Evolutionary conservation across 345 rosid genomes (phyloP), one percentile per base, ranked within the genome.

Genomic region (Nephelium lappaceum): DNA sequence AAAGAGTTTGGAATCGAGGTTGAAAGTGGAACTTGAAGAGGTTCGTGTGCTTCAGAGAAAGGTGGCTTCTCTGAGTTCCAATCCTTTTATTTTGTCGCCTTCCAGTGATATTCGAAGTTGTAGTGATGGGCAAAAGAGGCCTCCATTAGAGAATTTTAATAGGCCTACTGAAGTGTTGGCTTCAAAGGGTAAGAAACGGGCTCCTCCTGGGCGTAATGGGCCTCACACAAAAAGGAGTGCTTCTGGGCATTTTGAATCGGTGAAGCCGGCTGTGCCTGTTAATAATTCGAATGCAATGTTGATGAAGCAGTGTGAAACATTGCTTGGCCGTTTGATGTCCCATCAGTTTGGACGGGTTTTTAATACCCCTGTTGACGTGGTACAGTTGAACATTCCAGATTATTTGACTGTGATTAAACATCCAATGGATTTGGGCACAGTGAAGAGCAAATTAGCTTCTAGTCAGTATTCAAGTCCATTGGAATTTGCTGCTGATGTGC

Each of bases 341-440:
- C 97, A 95, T 82, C 86, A 87, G 63, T 83, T 43, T 75, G 88
- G 90, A 62, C 91, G 93, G 93, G 83, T 86, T 65, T 93, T 93
- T 79, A 92, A 87, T 42, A 71, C 62, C 60, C 96, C 97, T 25
- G 99, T 93, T 79, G 97, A 95, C 84, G 91, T 85, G 71, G 94
- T 86, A 55, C 74, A 81, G 87, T 79, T 93, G 85, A 93, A 95
- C 68, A 91, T 93, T 76, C 98, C 98, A 5, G 99, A 95, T 82
- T 95, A 95, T 78, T 89, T 89, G 66, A 86, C 83, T 42, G 87
- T 95, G 85, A 86, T 95, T 73, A 93, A 91, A 84, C 88, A 88
- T 47, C 99, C 98, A n/a, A 93, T 95, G 99, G 96, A 93, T 87
- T 88, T 95, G 82, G 95, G 95, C 49, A 93, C 98, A 5, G 89